Conservation (phyloP, 108 stramenopile species). For the Fragilariopsis cylindrus region DNA sequence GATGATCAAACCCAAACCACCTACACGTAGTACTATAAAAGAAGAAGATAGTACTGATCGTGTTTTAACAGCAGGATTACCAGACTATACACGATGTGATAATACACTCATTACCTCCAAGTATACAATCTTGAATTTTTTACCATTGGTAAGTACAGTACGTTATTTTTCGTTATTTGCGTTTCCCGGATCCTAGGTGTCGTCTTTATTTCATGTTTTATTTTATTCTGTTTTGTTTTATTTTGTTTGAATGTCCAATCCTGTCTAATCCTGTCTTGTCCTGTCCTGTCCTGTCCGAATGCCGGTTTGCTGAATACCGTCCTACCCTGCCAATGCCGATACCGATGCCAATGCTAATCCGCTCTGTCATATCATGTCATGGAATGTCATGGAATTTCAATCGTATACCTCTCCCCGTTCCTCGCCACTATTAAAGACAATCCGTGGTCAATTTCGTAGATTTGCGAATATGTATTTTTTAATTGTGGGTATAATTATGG, state of each 20-base stretch:
- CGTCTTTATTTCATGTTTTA: neutral
- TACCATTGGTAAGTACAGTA: conserved; percentile 72
- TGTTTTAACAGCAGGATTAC: conserved; percentile 46
- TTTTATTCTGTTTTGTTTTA: neutral
- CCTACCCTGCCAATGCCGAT: too few species aligned
- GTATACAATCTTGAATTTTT: conserved; percentile 67
- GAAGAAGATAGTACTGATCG: conserved; percentile 43
- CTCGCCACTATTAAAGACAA: conserved; percentile 40
- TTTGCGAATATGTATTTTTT: conserved; percentile 97
- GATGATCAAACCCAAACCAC: too few species aligned
- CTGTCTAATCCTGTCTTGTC: too few species aligned
- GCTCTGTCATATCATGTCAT: too few species aligned
- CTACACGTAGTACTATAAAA: neutral
- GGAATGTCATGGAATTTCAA: too few species aligned
- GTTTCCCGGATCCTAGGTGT: neutral
- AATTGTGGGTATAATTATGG: conserved; percentile 90
- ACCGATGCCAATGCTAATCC: too few species aligned
- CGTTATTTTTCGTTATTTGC: neutral
- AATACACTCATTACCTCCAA: conserved; percentile 67
- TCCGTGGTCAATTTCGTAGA: conserved; percentile 79
- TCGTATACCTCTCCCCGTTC: too few species aligned
- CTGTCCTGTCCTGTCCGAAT: too few species aligned
- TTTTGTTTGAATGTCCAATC: too few species aligned
- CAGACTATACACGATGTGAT: conserved; percentile 47
- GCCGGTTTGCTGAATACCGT: too few species aligned